Evolutionary conservation across 345 rosid species (phyloP).

Genomic region (Noccaea bulbosa): DNA sequence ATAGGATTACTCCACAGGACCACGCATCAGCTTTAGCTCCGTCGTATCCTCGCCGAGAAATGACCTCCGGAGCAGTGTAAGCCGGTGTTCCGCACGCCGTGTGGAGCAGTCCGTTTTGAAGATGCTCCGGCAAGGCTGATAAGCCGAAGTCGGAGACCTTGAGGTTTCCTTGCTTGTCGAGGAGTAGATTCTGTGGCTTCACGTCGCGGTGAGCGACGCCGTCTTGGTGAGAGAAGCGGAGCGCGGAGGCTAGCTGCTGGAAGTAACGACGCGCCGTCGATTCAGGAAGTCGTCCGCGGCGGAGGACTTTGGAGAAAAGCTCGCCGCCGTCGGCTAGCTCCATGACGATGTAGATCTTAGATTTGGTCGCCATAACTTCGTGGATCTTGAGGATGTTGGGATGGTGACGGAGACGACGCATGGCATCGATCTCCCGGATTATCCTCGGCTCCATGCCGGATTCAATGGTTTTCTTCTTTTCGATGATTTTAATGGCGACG

Average conservation of each 20-base stretch:
- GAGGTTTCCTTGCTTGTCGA: constrained; percentile 66
- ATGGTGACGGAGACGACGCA: constrained; percentile 81
- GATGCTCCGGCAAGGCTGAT: constrained; percentile 78
- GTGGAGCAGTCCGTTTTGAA: constrained; percentile 67
- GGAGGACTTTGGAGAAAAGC: constrained; percentile 64
- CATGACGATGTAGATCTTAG: constrained; percentile 87
- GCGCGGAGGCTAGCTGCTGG: constrained; percentile 82
- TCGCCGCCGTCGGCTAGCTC: constrained; percentile 89
- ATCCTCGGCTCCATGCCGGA: constrained; percentile 68
- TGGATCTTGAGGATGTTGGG: constrained; percentile 82
- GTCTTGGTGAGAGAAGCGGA: constrained; percentile 74
- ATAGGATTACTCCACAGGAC: constrained; percentile 93
- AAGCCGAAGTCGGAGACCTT: constrained; percentile 91
- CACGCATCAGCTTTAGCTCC: constrained; percentile 87
- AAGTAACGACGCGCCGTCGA: constrained; percentile 66
- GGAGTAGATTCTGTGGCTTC: constrained; percentile 82
- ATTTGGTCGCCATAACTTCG: constrained; percentile 88
- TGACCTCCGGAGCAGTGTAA: constrained; percentile 82
- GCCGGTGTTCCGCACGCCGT: constrained; percentile 94
- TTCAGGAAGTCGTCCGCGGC: constrained; percentile 63
- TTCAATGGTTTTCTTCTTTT: constrained; percentile 57
- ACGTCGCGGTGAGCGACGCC: constrained; percentile 92
- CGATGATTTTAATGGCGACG: constrained; percentile 81
- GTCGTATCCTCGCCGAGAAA: constrained; percentile 62
- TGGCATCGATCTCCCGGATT: constrained; percentile 77